Evolutionary conservation across 768 basidiomycete species (phyloP).

Genomic region (Macrolepiota fuliginosa): DNA sequence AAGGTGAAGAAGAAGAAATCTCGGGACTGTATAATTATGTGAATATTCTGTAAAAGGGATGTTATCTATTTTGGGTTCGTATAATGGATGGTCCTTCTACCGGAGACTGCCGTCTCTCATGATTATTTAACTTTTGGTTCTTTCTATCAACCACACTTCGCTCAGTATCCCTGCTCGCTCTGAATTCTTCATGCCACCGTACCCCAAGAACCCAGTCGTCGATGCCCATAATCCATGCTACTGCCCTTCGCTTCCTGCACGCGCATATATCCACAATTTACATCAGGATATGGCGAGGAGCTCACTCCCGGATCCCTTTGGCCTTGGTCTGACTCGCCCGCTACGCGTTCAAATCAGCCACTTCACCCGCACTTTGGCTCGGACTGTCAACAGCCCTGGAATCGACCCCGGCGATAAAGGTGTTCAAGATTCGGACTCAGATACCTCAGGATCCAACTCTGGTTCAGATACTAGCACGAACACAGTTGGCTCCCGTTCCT

Average conservation of each 20-base stretch:
- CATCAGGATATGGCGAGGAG: conserved; percentile 27
- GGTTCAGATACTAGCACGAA: not conserved
- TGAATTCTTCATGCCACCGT: conserved; percentile 2
- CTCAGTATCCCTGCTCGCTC: not conserved
- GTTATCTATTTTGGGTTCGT: conserved; percentile 1
- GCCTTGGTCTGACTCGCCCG: conserved; percentile 12
- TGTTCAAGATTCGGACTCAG: conserved; percentile 12
- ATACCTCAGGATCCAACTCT: conserved; percentile 8
- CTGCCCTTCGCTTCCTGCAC: conserved; percentile 49
- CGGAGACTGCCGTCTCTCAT: not conserved
- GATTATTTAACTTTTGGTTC: not conserved
- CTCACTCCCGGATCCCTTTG: conserved; percentile 9
- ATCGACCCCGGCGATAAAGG: conserved; percentile 3
- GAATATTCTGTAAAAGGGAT: conserved; percentile 2
- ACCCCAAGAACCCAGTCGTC: conserved; percentile 28
- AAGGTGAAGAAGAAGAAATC: conserved; percentile 41
- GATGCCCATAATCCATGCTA: conserved; percentile 60
- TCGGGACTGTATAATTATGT: conserved; percentile 58
- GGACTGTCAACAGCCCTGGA: conserved; percentile 20
- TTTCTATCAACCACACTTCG: not conserved
- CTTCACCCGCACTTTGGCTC: conserved; percentile 32
- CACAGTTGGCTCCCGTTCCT: not conserved
- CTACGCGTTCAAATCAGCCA: conserved; percentile 20
- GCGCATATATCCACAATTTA: conserved; percentile 43
- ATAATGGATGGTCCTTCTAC: not conserved